These are phyloP conservation scores for Helichrysum umbraculigerum DNA, from an alignment of 129 eudicot genomes.

Conservation along the genomic window DNA sequence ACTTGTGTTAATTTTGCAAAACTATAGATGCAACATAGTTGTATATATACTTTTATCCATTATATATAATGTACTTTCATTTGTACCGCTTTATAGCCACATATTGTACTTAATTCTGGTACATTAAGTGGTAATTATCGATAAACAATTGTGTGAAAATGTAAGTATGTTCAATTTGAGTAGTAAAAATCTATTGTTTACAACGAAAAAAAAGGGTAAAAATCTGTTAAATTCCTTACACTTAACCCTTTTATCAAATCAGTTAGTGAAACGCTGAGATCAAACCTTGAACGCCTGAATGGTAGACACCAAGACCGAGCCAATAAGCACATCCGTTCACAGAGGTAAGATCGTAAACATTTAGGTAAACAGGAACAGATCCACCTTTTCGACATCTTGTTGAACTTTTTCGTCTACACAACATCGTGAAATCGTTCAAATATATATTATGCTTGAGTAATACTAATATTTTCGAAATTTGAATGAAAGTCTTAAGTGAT, in stretches of 20 bases:
- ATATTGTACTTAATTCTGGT: background rate
- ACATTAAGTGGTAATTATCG: background rate
- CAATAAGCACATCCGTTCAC: conserved; percentile 78
- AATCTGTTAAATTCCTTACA: background rate
- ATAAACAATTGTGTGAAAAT: too few species aligned
- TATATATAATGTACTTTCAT: background rate
- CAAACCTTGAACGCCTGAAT: conserved; percentile 86
- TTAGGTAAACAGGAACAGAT: conserved; percentile 64
- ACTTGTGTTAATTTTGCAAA: background rate
- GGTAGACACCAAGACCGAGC: conserved; percentile 87
- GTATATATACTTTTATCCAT: background rate
- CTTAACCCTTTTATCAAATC: background rate
- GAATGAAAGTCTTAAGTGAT: too few species aligned
- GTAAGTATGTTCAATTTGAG: background rate
- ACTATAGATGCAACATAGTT: background rate
- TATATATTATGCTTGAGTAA: background rate
- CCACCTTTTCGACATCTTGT: conserved; percentile 44
- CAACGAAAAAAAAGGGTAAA: background rate
- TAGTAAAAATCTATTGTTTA: too few species aligned
- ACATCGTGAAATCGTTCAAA: conserved; percentile 29
- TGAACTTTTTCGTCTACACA: conserved; percentile 55
- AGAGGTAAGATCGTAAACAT: conserved; percentile 79
- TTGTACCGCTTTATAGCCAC: background rate
- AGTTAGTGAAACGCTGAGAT: background rate
- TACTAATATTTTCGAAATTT: background rate